Conservation (phyloP, 441 rosid genomes). For the Gossypium gossypioides region DNA sequence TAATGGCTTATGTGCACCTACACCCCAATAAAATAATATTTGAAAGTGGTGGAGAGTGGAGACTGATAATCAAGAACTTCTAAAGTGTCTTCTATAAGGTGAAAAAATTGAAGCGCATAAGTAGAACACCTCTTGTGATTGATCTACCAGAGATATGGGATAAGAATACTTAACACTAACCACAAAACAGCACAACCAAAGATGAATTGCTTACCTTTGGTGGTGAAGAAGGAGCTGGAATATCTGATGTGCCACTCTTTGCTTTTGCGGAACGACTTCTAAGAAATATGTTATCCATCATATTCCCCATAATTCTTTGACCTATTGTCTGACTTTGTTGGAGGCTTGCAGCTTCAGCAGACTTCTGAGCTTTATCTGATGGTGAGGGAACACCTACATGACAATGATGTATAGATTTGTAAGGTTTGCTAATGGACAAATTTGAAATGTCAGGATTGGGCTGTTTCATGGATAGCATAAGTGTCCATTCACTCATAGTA, state of each 20-base stretch:
- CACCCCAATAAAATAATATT: background rate
- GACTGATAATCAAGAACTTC: background rate
- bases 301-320: slow-evolving; percentile 71
- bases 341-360: slow-evolving; percentile 42
- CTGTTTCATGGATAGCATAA: background rate
- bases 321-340: slow-evolving; percentile 79
- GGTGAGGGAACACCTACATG: slow-evolving; percentile 70
- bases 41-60: background rate
- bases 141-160: background rate
- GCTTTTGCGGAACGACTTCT: slow-evolving; percentile 77
- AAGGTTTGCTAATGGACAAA: background rate
- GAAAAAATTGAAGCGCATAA: background rate
- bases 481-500: background rate
- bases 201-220: slow-evolving; percentile 42
- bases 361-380: slow-evolving; percentile 60
- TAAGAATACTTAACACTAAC: background rate
- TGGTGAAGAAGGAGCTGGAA: slow-evolving; percentile 67
- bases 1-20: background rate
- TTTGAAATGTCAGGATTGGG: background rate
- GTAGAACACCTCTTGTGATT: background rate
- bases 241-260: slow-evolving; percentile 44
- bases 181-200: background rate
- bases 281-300: slow-evolving; percentile 82
- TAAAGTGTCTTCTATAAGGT: background rate
- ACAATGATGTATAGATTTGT: background rate